These are phyloP conservation scores for Trypanosoma avium DNA, from an alignment of 208 protist genomes.

Conservation along the genomic window DNA sequence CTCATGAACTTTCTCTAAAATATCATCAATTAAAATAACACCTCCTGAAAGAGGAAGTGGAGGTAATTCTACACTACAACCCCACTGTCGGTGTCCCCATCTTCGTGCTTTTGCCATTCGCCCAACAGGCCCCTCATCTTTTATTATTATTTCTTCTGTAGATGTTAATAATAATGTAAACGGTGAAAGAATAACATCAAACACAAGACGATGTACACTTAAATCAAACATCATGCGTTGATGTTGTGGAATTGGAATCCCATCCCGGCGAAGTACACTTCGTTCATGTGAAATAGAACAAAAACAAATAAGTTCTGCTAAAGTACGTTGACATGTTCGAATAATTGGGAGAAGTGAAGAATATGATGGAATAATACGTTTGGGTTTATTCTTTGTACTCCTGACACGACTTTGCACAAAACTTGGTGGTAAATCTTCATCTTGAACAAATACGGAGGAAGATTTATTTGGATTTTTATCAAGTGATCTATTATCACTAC, in stretches of 20 bases:
- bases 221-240: constrained; percentile 78
- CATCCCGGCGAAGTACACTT: constrained; percentile 51
- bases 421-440: background rate
- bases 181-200: constrained; percentile 71
- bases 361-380: no score
- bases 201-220: constrained; percentile 60
- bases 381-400: background rate
- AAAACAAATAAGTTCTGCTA: constrained; percentile 64
- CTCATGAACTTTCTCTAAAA: constrained; percentile 36
- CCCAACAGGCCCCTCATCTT: no score
- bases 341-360: constrained; percentile 39
- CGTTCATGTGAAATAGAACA: constrained; percentile 45
- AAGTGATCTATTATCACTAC: background rate
- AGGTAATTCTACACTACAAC: constrained; percentile 21
- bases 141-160: background rate
- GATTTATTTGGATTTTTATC: background rate
- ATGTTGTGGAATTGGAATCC: constrained; percentile 48
- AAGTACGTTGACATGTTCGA: constrained; percentile 40
- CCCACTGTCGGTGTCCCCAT: constrained; percentile 6
- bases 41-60: constrained; percentile 31
- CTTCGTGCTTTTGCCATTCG: background rate
- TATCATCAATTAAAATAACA: constrained; percentile 33
- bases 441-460: background rate
- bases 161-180: constrained; percentile 32
- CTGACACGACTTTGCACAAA: background rate